phyloP scores from a whole-genome alignment of 2,329 filamentous ascomycete species.

The Zasmidium citrigriseum region DNA sequence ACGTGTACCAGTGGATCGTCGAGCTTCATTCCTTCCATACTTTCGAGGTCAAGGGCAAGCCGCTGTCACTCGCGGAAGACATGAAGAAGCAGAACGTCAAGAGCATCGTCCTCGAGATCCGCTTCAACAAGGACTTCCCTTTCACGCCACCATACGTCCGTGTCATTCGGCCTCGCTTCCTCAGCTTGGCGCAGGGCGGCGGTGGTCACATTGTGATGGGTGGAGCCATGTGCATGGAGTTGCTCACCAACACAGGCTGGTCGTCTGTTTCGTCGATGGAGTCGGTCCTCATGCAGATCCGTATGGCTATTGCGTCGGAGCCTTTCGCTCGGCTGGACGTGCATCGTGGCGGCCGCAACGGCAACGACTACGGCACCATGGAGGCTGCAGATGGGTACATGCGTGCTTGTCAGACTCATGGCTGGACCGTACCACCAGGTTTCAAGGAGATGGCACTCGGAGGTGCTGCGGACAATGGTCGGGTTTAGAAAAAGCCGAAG shows the following conservation, averaged over 20 bases:
- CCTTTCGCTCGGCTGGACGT: slow-evolving; percentile 71
- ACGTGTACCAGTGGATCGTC: slow-evolving; percentile 89
- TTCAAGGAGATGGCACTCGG: slow-evolving; percentile 52
- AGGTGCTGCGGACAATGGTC: background rate
- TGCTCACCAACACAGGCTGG: slow-evolving; percentile 81
- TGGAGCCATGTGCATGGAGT: slow-evolving; percentile 77
- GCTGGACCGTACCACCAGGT: slow-evolving; percentile 70
- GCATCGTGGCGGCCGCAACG: background rate
- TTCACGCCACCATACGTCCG: slow-evolving; percentile 81
- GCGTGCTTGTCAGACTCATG: slow-evolving; percentile 67
- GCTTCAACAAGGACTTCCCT: slow-evolving; percentile 76
- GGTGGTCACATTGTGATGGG: slow-evolving; percentile 85
- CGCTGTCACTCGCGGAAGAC: slow-evolving; percentile 70
- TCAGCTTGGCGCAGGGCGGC: slow-evolving; percentile 70
- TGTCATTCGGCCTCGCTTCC: slow-evolving; percentile 76
- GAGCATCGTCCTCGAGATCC: slow-evolving; percentile 78
- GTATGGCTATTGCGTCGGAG: slow-evolving; percentile 71
- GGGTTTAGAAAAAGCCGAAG: background rate
- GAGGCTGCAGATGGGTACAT: slow-evolving; percentile 76
- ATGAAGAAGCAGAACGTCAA: slow-evolving; percentile 64
- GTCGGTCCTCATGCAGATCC: slow-evolving; percentile 76
- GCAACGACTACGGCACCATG: slow-evolving; percentile 57
- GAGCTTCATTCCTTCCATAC: slow-evolving; percentile 76
- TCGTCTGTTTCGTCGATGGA: slow-evolving; percentile 72
- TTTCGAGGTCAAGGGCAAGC: slow-evolving; percentile 27